Percentiles rank a stretch among this genome's conserved stretches.
Conservation (phyloP, 2,329 filamentous ascomycete genomes). For the Cytospora schulzeri region DNA sequence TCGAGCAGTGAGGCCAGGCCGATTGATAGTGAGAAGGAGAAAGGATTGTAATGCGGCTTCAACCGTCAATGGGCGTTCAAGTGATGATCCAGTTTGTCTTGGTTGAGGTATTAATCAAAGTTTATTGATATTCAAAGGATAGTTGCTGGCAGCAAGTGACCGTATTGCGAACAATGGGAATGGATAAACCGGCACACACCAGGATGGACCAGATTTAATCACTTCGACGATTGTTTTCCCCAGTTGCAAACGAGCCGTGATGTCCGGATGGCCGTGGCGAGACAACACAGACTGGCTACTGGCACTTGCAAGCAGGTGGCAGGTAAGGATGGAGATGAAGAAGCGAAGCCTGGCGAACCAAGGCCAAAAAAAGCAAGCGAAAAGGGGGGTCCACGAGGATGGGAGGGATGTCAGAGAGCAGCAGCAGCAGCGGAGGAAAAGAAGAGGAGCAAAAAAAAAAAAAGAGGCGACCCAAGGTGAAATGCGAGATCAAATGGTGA, state of each 20-base stretch:
- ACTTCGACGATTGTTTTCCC: conserved; percentile 23
- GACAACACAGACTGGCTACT: conserved; percentile 8
- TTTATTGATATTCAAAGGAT: neutral
- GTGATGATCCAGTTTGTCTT: neutral
- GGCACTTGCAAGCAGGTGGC: conserved; percentile 26
- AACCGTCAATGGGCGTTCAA: neutral
- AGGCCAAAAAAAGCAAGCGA: conserved; percentile 7
- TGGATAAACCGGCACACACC: conserved; percentile 17
- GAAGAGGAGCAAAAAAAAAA: conserved; percentile 16
- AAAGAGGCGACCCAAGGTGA: neutral
- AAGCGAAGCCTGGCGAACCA: neutral
- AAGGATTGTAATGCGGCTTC: neutral
- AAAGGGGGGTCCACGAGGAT: conserved; percentile 3
- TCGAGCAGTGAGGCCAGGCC: neutral
- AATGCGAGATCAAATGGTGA: conserved; percentile 5
- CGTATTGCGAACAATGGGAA: conserved; percentile 15
- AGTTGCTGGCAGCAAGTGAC: conserved; percentile 6
- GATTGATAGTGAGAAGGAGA: neutral
- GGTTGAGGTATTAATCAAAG: neutral
- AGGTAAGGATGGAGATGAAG: conserved; percentile 15
- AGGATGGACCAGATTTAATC: conserved; percentile 17
- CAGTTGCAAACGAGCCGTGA: conserved; percentile 18
- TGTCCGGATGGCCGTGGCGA: neutral
- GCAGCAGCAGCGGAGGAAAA: conserved; percentile 1
- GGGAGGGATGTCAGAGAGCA: neutral